Percentiles rank a stretch among this genome's conserved stretches.
Evolutionary conservation across 306 rosid species (phyloP).

Genomic region (Purshia tridentata): DNA sequence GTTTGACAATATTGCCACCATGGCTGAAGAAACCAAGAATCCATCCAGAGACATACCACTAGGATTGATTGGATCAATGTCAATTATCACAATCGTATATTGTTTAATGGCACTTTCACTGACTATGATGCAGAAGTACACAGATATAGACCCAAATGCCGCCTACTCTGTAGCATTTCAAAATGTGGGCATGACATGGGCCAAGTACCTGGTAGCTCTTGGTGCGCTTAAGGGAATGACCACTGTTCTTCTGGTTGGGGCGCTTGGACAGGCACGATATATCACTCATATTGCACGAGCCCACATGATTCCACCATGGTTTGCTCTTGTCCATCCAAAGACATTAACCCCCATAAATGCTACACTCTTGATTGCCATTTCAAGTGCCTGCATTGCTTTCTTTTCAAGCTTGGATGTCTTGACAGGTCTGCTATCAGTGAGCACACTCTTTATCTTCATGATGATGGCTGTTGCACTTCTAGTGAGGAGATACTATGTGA

Average conservation of each 20-base stretch:
- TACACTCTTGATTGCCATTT: slow-evolving; percentile 49
- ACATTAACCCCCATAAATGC: slow-evolving; percentile 82
- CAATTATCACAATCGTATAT: slow-evolving; percentile 57
- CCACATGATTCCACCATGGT: slow-evolving; percentile 82
- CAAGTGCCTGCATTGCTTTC: slow-evolving; percentile 56
- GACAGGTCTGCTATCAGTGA: slow-evolving; percentile 60
- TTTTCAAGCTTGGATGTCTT: slow-evolving; percentile 61
- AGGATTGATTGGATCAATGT: slow-evolving; percentile 71
- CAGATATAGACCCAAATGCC: slow-evolving; percentile 52
- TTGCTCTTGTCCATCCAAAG: slow-evolving; percentile 75
- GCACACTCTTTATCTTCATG: slow-evolving; percentile 68
- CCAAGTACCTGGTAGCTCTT: slow-evolving; percentile 67
- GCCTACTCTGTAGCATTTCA: slow-evolving; percentile 67
- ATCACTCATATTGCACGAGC: slow-evolving; percentile 74
- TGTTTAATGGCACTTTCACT: slow-evolving; percentile 71
- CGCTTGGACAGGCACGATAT: slow-evolving; percentile 57
- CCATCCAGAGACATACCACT: slow-evolving; percentile 71
- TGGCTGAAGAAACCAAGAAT: slow-evolving; percentile 79
- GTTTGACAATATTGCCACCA: slow-evolving; percentile 60
- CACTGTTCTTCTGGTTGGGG: slow-evolving; percentile 63
- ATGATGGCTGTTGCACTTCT: slow-evolving; percentile 75
- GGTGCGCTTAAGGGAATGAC: slow-evolving; percentile 81
- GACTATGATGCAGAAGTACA: slow-evolving; percentile 78
- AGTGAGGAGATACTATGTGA: slow-evolving; percentile 78
- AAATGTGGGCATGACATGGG: slow-evolving; percentile 78